Percentiles rank a stretch among this genome's conserved stretches.
Evolutionary conservation across 2,329 filamentous ascomycete species (phyloP).

Genomic region (Ophiocordyceps camponoti-leonardi): DNA sequence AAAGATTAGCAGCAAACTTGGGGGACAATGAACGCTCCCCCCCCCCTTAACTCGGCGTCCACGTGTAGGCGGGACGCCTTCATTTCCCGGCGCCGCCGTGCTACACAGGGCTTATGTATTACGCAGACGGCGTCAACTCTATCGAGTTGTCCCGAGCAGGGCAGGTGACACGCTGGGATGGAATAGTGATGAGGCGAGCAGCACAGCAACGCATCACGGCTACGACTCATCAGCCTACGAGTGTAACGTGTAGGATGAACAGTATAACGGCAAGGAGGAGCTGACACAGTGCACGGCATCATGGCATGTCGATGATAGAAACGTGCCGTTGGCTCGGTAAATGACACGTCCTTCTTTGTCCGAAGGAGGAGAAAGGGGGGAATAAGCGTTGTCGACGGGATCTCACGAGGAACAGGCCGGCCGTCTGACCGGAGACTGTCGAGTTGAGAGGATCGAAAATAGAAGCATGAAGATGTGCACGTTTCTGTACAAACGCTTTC

Average conservation of each 20-base stretch:
- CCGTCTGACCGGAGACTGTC: not conserved
- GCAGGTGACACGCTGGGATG: not conserved
- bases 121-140: not conserved
- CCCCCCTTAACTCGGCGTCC: not conserved
- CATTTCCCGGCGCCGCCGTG: conserved; percentile 1
- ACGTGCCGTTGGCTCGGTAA: not conserved
- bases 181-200: not conserved
- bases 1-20: not conserved
- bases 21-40: not conserved
- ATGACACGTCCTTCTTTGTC: not conserved
- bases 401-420: too few relatives aligned
- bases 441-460: not conserved
- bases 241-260: not conserved
- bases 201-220: not conserved
- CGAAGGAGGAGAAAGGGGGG: not conserved
- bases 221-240: not conserved
- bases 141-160: not conserved
- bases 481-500: too few relatives aligned
- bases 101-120: not conserved
- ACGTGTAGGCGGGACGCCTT: not conserved
- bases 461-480: not conserved
- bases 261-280: not conserved
- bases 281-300: not conserved
- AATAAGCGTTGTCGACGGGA: not conserved
- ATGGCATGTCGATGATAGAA: not conserved